Evolutionary conservation across 495 filamentous ascomycete species (phyloP), one percentile per base, ranked within the genome.

Genomic region (Penicillium roqueforti): DNA sequence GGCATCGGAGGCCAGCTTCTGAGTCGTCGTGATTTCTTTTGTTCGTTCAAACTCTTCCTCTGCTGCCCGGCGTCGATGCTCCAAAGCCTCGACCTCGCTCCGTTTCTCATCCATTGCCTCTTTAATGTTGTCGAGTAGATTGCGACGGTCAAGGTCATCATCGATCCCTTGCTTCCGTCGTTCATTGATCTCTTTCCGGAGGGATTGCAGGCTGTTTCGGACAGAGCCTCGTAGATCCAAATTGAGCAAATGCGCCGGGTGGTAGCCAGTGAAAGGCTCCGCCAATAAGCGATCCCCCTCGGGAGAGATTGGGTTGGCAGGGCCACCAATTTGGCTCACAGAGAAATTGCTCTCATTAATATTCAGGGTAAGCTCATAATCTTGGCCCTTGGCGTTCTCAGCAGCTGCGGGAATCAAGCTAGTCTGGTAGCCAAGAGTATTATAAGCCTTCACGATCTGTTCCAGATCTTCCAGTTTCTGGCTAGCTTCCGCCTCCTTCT

Each of bases 71-170:
- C 92, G 85, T 54, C 85, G 80, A 67, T 96, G 91, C 55, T 89
- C 87, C n/a, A 99, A 75, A 8, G 88, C 85, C 65, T 96, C 93
- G 8, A 97, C 87, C 70, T 99, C 93, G 58, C 84, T 85, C 38
- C 83, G 78, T 68, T 95, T 96, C 68, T 99, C 93, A 59, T 95
- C 91, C 72, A 97, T 89, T 20, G 89, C 89, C 72, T 97, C 93
- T 67, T 89, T 90, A 68, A 95, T 90, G 50, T 87, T 86, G 59
- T 97, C 91, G 25, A 97, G 84, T 48, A 93, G 80, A 64, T 97
- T 92, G 54, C 92, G 87, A 49, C 91, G 87, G 50, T 90, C 89
- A 77, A 96, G 85, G 71, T 96, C 91, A 37, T 83, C 85, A 60
- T 97, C 92, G 60, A 92, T 83, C 9, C 85, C 86, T 13, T 78